phyloP scores from a whole-genome alignment of 345 rosid species.

The Melastoma malabathricum region DNA sequence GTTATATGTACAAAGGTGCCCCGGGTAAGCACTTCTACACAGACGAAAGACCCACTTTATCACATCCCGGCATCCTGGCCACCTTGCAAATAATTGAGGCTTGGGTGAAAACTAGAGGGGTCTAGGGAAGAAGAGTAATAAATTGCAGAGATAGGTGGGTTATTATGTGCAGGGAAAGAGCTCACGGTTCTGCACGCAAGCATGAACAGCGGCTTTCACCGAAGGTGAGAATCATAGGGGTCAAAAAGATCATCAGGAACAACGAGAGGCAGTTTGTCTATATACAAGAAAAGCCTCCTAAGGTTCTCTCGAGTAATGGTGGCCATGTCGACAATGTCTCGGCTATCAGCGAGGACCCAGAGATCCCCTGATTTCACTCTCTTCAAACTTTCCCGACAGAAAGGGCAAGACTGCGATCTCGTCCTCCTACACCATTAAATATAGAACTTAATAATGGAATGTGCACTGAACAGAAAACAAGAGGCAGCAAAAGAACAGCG shows the following conservation, averaged over 20 bases:
- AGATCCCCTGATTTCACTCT: constrained; percentile 60
- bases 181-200: background rate
- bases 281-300: constrained; percentile 39
- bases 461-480: too few relatives aligned
- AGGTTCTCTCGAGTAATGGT: constrained; percentile 45
- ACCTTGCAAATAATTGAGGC: too few relatives aligned
- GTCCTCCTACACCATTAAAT: constrained; percentile 25
- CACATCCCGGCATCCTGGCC: too few relatives aligned
- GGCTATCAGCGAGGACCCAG: constrained; percentile 42
- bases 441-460: too few relatives aligned
- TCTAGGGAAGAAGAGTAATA: too few relatives aligned
- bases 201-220: constrained; percentile 9
- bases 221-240: constrained; percentile 31
- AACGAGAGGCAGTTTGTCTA: constrained; percentile 45
- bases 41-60: too few relatives aligned
- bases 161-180: too few relatives aligned
- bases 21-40: too few relatives aligned
- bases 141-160: too few relatives aligned
- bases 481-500: too few relatives aligned
- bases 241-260: constrained; percentile 36
- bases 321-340: constrained; percentile 35
- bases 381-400: constrained; percentile 52
- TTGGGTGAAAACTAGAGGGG: too few relatives aligned
- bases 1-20: too few relatives aligned
- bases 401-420: constrained; percentile 56